A percentile compares a stretch with the other conserved stretches of the same genome.
These are phyloP conservation scores for Amanita brunnescens DNA, from an alignment of 768 basidiomycete genomes.

Conservation along the genomic window DNA sequence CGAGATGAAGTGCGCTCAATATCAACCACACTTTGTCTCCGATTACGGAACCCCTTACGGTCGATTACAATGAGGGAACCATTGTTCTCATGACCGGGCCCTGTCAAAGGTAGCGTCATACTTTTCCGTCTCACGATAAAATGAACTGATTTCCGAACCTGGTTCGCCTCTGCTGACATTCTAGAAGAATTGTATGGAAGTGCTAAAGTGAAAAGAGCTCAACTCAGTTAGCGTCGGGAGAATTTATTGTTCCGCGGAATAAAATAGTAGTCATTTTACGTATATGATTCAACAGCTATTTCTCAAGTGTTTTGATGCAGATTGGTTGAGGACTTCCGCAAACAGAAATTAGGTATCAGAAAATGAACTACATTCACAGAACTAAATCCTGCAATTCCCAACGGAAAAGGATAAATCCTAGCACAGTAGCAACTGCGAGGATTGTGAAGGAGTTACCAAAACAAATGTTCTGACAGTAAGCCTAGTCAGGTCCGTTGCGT, in stretches of 20 bases:
- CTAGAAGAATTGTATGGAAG: not conserved
- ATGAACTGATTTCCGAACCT: not conserved
- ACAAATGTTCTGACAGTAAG: conserved; percentile 4
- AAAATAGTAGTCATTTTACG: too few relatives aligned
- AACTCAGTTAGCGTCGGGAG: not conserved
- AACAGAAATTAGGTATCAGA: conserved; percentile 1
- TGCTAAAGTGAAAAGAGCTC: not conserved
- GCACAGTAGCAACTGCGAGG: not conserved
- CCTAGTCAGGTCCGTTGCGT: conserved; percentile 4
- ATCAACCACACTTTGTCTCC: too few relatives aligned
- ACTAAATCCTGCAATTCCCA: not conserved
- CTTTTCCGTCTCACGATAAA: not conserved
- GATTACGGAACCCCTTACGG: too few relatives aligned
- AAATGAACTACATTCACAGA: conserved; percentile 4
- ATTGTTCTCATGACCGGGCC: not conserved
- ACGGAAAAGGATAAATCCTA: not conserved
- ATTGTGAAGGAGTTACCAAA: not conserved
- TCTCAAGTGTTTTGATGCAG: too few relatives aligned
- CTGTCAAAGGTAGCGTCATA: not conserved
- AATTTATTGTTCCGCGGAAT: too few relatives aligned
- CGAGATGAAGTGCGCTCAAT: too few relatives aligned
- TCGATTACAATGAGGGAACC: not conserved
- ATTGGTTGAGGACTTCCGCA: not conserved
- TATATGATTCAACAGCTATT: too few relatives aligned
- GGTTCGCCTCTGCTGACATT: not conserved